Evolutionary conservation across 306 rosid species (phyloP).

Genomic region (Malus sieversii): DNA sequence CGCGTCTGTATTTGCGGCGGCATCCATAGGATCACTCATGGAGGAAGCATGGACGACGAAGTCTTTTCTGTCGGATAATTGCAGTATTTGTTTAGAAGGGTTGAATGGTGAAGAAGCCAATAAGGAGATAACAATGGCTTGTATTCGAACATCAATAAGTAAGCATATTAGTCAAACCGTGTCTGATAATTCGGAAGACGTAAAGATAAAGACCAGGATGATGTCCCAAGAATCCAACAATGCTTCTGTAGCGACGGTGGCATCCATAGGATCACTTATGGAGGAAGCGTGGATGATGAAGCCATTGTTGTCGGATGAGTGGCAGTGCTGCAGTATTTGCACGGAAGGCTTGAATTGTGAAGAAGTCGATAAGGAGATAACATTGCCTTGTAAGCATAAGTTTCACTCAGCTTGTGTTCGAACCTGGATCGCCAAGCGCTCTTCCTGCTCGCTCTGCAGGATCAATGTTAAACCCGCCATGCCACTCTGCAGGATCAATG

Average conservation of each 20-base stretch:
- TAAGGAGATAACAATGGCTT: neutral
- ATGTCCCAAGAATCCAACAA: neutral
- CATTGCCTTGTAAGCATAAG: neutral
- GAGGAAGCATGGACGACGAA: slow-evolving; percentile 8
- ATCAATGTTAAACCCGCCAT: neutral
- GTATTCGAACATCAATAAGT: neutral
- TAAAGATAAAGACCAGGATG: neutral
- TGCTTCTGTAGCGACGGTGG: no score
- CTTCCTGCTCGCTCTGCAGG: neutral
- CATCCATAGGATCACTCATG: neutral
- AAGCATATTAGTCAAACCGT: neutral
- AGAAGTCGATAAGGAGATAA: neutral
- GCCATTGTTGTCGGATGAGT: slow-evolving; percentile 2
- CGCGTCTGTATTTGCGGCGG: neutral
- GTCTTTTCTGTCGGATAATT: neutral
- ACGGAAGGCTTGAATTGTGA: neutral
- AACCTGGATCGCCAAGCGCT: neutral
- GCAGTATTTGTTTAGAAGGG: neutral
- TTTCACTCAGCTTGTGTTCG: neutral
- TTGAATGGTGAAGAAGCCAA: neutral
- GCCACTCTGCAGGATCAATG: neutral
- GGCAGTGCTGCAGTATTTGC: neutral
- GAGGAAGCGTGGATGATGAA: slow-evolving; percentile 7
- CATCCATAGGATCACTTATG: neutral
- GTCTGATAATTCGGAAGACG: neutral